Base-by-base conservation (phyloP, 2,329 filamentous ascomycete species). In the Leptographium galeiforme region DNA sequence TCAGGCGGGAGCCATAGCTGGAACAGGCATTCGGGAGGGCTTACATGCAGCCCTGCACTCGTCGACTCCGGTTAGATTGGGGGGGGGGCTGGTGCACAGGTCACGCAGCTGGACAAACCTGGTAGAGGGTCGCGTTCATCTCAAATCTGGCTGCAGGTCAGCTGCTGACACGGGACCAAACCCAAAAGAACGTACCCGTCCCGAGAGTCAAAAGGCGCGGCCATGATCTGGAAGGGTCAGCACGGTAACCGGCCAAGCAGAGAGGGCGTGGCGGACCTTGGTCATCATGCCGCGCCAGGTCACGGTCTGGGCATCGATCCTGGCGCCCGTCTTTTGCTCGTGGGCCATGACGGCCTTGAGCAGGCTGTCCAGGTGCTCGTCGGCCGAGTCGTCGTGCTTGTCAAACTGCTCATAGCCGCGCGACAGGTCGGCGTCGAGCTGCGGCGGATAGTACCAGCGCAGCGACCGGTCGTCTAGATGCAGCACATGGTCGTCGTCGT, bases 201-300 rank as follows among this genome's bases (percentile, higher is more conserved):
- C 64, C 85, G 79, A 59, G 84, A 78, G 59, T 94, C 89, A 64
- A 87, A 97, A 0, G 89, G 86, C 0, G 85, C 75, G 0, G 84
- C 82, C 82, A 97, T 82, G 59, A 98, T 88, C 88, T 95, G 58
- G 43, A 33, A 33, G 7, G 8, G 6, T 2, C 25, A 25, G 25
- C 25, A 25, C 12, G 11, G 16, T 34, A 6, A 19, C 36, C 8
- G 39, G 14, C 14, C 2, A 7, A 36, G 12, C 6, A 36, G 12
- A 36, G 8, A 36, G 12, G 8, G 34, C 34, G 8, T 13, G 8
- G 25, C 25, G n/a, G 6, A 90, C 89, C 77, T 96, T 98, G 57
- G 93, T 97, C 84, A 98, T 90, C 89, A 97, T 96, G 40, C 93
- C 93, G 62, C 93, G 77, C 91, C 91, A 98, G 1, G 91, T 97